A percentile compares a stretch with the other conserved stretches of the same genome.
phyloP scores from a whole-genome alignment of 331 rosid genomes.

The Erythrophleum ivorense region DNA sequence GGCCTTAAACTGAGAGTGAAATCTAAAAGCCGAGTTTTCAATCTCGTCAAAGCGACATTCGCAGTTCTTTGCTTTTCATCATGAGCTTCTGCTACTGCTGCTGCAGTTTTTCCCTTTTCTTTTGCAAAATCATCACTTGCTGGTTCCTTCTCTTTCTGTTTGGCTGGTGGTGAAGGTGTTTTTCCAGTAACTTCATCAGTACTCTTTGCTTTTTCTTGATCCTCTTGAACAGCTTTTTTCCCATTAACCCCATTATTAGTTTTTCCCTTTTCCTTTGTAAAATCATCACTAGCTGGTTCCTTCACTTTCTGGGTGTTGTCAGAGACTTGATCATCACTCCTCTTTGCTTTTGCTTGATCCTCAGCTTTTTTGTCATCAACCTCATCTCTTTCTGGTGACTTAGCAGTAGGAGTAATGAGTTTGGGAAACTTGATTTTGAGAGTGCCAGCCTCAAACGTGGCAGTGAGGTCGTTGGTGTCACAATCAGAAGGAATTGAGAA shows the following conservation, averaged over 20 bases:
- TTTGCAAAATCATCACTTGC: conserved; percentile 3
- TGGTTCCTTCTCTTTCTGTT: conserved; percentile 38
- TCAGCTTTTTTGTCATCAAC: conserved; percentile 15
- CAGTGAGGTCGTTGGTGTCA: conserved; percentile 45
- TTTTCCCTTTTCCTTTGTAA: conserved; percentile 11
- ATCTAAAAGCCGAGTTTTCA: conserved; percentile 46
- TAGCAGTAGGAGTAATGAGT: conserved; percentile 28
- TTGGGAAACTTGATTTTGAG: conserved; percentile 58
- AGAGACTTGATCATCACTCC: background rate
- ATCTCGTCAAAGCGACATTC: conserved; percentile 8
- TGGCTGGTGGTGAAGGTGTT: background rate
- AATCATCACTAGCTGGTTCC: conserved; percentile 21
- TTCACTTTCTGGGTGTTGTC: conserved; percentile 36
- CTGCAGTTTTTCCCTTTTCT: background rate
- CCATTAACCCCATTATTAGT: conserved; percentile 13
- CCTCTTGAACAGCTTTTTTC: conserved; percentile 23
- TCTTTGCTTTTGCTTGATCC: conserved; percentile 21
- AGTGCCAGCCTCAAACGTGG: conserved; percentile 58
- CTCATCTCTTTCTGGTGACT: conserved; percentile 18
- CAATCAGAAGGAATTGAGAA: conserved; percentile 53
- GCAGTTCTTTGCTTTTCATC: conserved; percentile 23
- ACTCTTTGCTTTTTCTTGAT: conserved; percentile 30
- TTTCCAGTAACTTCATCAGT: conserved; percentile 18
- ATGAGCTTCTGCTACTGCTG: conserved; percentile 14
- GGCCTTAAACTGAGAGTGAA: conserved; percentile 35